A percentile compares a stretch with the other conserved stretches of the same genome.
Evolutionary conservation across 2,329 filamentous ascomycete species (phyloP).

Genomic region (Mycosphaerelloides madeirae): DNA sequence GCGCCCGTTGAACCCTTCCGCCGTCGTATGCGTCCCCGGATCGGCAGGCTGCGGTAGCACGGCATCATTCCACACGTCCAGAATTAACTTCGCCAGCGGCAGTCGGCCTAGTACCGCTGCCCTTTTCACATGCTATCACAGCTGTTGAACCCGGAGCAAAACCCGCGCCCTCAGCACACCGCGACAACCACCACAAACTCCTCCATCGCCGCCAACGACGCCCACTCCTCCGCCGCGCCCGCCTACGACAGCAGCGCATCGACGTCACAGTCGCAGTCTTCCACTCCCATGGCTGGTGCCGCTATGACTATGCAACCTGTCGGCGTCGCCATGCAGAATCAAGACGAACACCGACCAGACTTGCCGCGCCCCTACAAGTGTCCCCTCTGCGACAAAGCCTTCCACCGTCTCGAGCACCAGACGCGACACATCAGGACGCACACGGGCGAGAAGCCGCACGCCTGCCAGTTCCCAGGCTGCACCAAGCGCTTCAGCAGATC

Average conservation of each 20-base stretch:
- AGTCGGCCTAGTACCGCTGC: conserved; percentile 8
- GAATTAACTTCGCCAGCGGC: neutral
- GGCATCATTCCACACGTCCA: neutral
- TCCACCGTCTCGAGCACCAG: conserved; percentile 96
- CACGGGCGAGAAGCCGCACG: conserved; percentile 96
- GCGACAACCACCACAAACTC: conserved; percentile 5
- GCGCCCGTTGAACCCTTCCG: too few species aligned
- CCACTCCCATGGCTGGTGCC: conserved; percentile 37
- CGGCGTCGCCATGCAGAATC: conserved; percentile 59
- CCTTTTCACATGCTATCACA: conserved; percentile 27
- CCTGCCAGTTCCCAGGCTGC: conserved; percentile 91
- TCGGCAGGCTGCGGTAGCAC: conserved; percentile 3
- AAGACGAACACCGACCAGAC: conserved; percentile 67
- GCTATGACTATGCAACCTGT: conserved; percentile 42
- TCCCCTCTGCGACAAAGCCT: conserved; percentile 95
- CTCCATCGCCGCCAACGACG: conserved; percentile 5
- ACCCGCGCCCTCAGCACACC: conserved; percentile 18
- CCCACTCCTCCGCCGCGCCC: neutral
- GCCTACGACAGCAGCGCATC: conserved; percentile 1
- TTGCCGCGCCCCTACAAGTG: conserved; percentile 97
- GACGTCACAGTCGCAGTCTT: conserved; percentile 11
- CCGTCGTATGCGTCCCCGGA: conserved; percentile 2
- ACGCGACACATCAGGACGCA: conserved; percentile 89
- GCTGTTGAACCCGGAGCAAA: conserved; percentile 28
- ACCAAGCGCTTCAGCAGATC: conserved; percentile 96